Evolutionary conservation across 2,329 filamentous ascomycete genomes (phyloP), one percentile per base, ranked within the genome.

Genomic region (Colletotrichum tamarilloi): DNA sequence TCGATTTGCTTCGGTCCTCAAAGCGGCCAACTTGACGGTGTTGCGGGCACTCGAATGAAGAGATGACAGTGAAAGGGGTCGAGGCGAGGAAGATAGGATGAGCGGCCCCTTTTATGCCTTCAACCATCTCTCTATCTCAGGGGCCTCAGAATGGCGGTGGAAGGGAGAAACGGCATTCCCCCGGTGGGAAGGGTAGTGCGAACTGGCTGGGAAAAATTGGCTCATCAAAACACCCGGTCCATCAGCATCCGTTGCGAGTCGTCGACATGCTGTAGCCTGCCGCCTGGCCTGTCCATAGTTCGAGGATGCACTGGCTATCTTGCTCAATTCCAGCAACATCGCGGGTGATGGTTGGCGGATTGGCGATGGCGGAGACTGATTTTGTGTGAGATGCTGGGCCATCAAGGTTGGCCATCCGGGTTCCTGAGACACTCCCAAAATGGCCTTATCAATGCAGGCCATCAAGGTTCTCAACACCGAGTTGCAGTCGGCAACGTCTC

Each of bases 321-420:
- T 49, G 67, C 49, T 28, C 46, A 32, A 3, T 12, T 12, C 22
- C 24, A 59, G 14, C 46, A 32, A 38, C 46, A 73, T 65, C 46
- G 60, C 28, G 46, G 24, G 32, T 60, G 12, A 42, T 62, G 70
- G 66, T 70, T 70, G 70, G 67, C 2, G 70, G 46, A n/a, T 42
- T 24, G 53, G 56, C 35, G 35, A 30, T 53, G 72, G 28, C 55
- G 58, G 58, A 16, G 26, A 62, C 30, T 46, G 24, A 56, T 67
- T 62, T 58, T 53, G 49, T 49, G 62, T 42, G 38, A 28, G 62
- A 19, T 24, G 56, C 46, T 9, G n/a, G 57, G 55, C 74, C 74
- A 75, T 75, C 72, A 74, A 58, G 74, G 74, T 75, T 74, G 72
- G 49, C 74, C 72, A 75, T 74, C 74, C 63, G 64, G 72, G 72